Percentiles rank a stretch among this genome's conserved stretches.
Conservation (phyloP, 2,329 filamentous ascomycete genomes). For the Pseudogymnoascus sp. region DNA sequence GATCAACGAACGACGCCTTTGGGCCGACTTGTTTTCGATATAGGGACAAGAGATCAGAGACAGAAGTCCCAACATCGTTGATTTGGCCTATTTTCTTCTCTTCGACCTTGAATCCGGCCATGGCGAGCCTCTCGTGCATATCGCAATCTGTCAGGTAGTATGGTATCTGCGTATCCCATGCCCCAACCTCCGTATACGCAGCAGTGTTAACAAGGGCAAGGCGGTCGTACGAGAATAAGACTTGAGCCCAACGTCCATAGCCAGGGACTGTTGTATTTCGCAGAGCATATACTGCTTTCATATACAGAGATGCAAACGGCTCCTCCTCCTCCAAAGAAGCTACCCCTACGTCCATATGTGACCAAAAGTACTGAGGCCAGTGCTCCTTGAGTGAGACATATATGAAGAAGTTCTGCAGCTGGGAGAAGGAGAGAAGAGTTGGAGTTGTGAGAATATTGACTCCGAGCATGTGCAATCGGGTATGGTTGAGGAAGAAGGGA, state of each 20-base stretch:
- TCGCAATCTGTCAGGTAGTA: constrained; percentile 53
- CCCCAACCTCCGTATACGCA: constrained; percentile 36
- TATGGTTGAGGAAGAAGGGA: constrained; percentile 48
- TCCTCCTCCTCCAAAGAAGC: constrained; percentile 33
- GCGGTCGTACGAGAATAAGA: constrained; percentile 52
- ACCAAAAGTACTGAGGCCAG: constrained; percentile 47
- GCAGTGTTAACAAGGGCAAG: constrained; percentile 47
- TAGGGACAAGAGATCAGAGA: constrained; percentile 39
- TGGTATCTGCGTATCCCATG: constrained; percentile 50
- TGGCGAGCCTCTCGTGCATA: constrained; percentile 41
- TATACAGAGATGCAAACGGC: constrained; percentile 17
- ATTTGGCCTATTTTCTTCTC: constrained; percentile 36
- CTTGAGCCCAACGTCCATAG: constrained; percentile 36
- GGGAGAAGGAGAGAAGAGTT: constrained; percentile 44
- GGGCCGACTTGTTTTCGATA: constrained; percentile 32
- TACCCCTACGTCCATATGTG: constrained; percentile 47
- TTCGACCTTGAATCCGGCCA: constrained; percentile 36
- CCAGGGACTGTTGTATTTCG: constrained; percentile 11
- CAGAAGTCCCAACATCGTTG: constrained; percentile 36
- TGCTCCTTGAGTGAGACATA: constrained; percentile 35
- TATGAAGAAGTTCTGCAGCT: constrained; percentile 48
- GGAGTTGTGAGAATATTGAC: constrained; percentile 44
- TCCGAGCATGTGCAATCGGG: constrained; percentile 40
- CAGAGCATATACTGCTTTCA: constrained; percentile 15
- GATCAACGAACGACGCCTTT: constrained; percentile 30